Conservation (phyloP, 1,284 basidiomycete species). For the Athelia sp. region DNA sequence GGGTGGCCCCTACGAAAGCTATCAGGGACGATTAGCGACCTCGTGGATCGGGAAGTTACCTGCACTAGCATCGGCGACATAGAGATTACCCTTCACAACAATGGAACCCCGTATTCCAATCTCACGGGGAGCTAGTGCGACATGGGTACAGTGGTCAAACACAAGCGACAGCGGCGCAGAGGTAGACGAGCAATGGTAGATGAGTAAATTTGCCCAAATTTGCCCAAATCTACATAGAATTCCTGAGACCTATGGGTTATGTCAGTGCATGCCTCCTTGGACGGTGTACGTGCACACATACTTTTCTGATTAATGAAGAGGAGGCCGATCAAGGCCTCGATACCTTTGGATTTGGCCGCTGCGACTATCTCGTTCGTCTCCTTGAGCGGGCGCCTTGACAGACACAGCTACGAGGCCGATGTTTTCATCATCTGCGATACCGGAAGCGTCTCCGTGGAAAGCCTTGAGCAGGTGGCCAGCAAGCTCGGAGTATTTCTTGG, state of each 20-base stretch:
- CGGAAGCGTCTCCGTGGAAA: constrained; percentile 14
- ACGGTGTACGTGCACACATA: background rate
- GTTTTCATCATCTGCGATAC: constrained; percentile 16
- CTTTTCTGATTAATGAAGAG: constrained; percentile 1
- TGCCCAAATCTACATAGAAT: constrained; percentile 23
- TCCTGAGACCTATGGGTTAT: constrained; percentile 20
- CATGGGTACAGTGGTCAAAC: constrained; percentile 6
- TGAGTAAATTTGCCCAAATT: constrained; percentile 27
- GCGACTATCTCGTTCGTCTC: constrained; percentile 17
- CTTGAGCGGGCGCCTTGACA: constrained; percentile 16
- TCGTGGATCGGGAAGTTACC: constrained; percentile 7
- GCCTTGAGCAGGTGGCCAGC: constrained; percentile 10
- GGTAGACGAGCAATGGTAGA: constrained; percentile 20
- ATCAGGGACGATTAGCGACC: background rate
- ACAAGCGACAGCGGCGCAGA: background rate
- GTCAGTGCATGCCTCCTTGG: background rate
- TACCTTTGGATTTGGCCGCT: constrained; percentile 13
- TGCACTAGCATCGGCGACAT: constrained; percentile 8
- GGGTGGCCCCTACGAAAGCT: background rate
- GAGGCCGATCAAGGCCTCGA: constrained; percentile 14
- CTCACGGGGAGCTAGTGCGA: constrained; percentile 12
- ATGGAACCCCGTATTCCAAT: constrained; percentile 15
- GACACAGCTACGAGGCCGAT: constrained; percentile 20
- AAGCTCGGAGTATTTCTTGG: constrained; percentile 13
- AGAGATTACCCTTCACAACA: constrained; percentile 8